These are phyloP conservation scores for Pulveroboletus sp. DNA, from an alignment of 768 basidiomycete species.

Conservation along the genomic window DNA sequence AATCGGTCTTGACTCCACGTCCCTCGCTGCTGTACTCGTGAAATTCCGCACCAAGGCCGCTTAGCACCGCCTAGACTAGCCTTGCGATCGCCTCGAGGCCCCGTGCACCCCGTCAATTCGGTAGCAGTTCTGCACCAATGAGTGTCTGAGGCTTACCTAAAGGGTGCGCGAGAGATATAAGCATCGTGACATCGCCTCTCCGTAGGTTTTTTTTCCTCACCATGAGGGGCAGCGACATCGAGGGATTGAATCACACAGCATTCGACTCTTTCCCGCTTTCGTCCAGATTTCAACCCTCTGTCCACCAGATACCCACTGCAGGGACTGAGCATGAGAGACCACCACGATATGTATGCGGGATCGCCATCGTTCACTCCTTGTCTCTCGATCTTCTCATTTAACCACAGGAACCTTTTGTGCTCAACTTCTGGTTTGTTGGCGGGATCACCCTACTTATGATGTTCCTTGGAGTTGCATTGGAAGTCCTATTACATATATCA, in stretches of 20 bases:
- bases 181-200: not conserved
- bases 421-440: constrained; percentile 38
- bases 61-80: not conserved
- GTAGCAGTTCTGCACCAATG: not conserved
- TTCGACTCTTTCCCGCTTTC: constrained; percentile 18
- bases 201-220: not conserved
- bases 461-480: constrained; percentile 12
- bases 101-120: not conserved
- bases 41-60: not conserved
- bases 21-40: not conserved
- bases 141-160: not conserved
- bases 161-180: too few relatives aligned
- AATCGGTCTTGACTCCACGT: not conserved
- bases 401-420: constrained; percentile 25
- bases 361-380: not conserved
- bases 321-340: constrained; percentile 30
- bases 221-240: constrained; percentile 4
- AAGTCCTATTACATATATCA: constrained; percentile 14
- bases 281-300: constrained; percentile 40
- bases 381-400: not conserved
- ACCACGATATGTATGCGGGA: constrained; percentile 39
- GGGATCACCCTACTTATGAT: constrained; percentile 42
- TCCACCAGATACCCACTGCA: constrained; percentile 47
- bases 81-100: constrained; percentile 7
- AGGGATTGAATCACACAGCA: not conserved